phyloP scores from a whole-genome alignment of 371 early-diverging fungal genomes.

The Parasitella parasitica region DNA sequence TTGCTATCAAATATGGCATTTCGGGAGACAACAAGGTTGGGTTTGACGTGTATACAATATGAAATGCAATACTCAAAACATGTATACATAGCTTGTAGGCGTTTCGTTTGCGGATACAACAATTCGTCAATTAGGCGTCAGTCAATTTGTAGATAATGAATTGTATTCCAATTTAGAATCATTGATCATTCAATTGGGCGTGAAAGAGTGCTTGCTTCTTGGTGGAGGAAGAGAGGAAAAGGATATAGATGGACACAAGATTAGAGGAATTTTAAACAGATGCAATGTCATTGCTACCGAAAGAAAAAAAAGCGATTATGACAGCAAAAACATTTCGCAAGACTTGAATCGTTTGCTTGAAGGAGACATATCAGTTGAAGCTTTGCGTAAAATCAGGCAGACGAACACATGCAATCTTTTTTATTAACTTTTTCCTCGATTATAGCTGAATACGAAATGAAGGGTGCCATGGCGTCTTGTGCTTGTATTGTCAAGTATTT shows the following conservation, averaged over 20 bases:
- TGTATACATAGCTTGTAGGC: conserved; percentile 66
- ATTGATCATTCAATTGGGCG: conserved; percentile 86
- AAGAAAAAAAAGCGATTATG: conserved; percentile 62
- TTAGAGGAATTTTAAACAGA: conserved; percentile 67
- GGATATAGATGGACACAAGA: conserved; percentile 69
- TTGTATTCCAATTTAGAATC: conserved; percentile 92
- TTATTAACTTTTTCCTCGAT: neutral
- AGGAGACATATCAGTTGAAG: conserved; percentile 63
- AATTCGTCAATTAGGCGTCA: conserved; percentile 71
- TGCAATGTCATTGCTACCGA: conserved; percentile 78
- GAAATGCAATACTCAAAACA: neutral
- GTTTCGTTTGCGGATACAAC: conserved; percentile 89
- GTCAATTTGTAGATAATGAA: conserved; percentile 92
- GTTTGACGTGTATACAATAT: neutral
- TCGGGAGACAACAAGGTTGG: conserved; percentile 59
- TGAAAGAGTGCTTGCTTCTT: conserved; percentile 85
- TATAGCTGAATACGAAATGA: conserved; percentile 81
- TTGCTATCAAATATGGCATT: conserved; percentile 66
- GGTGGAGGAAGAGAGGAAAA: conserved; percentile 44
- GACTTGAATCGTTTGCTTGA: conserved; percentile 82
- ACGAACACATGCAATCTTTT: no score
- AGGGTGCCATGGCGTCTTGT: conserved; percentile 73
- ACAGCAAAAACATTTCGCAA: conserved; percentile 77
- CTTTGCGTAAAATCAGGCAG: no score
- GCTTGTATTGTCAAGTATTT: conserved; percentile 80